A percentile compares a stretch with the other conserved stretches of the same genome.
Conservation (phyloP, 495 filamentous ascomycete genomes). For the Penicillium bovifimosum region DNA sequence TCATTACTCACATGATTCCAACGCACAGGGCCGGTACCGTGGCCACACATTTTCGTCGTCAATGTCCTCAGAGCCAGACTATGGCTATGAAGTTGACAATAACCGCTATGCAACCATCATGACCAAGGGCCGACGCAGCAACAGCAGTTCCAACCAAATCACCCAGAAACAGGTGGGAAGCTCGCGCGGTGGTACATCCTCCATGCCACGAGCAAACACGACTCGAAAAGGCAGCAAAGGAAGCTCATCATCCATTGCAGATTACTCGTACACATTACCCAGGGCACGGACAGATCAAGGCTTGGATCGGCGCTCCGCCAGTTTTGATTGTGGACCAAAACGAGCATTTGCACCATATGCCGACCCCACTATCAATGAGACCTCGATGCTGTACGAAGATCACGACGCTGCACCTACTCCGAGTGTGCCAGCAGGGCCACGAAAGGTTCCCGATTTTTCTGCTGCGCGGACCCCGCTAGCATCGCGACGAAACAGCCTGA, state of each 20-base stretch:
- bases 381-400: conserved; percentile 42
- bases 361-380: conserved; percentile 19
- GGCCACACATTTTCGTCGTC: conserved; percentile 63
- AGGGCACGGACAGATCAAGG: conserved; percentile 50
- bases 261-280: conserved; percentile 48
- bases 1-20: conserved; percentile 23
- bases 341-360: conserved; percentile 29
- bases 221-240: conserved; percentile 64
- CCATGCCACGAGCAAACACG: conserved; percentile 22
- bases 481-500: conserved; percentile 55
- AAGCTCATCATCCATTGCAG: conserved; percentile 64
- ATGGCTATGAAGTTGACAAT: conserved; percentile 58
- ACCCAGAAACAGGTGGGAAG: conserved; percentile 60
- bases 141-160: conserved; percentile 71
- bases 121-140: conserved; percentile 60
- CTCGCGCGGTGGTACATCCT: conserved; percentile 37
- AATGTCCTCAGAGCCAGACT: conserved; percentile 70
- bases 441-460: conserved; percentile 38
- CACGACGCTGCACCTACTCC: conserved; percentile 87
- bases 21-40: conserved; percentile 39
- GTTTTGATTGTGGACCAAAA: conserved; percentile 63
- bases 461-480: conserved; percentile 38
- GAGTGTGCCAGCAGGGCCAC: conserved; percentile 75
- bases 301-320: conserved; percentile 60
- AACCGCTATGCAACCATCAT: conserved; percentile 54